Base-by-base conservation (phyloP, 257 asterid genomes). In the Penstemon davidsonii region DNA sequence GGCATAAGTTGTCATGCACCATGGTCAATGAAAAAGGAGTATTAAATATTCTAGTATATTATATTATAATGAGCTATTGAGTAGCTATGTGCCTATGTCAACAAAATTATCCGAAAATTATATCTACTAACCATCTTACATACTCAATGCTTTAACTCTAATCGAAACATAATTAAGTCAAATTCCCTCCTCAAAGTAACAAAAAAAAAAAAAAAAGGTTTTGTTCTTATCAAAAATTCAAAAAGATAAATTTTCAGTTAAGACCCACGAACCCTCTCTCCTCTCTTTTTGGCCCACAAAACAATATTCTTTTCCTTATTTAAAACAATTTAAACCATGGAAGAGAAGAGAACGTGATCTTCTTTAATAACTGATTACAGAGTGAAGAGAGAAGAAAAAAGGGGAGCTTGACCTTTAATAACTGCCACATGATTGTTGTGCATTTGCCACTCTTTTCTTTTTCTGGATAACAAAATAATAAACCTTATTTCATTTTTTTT, bases 371-470 rank as follows among this genome's bases (percentile, higher is more conserved):
- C 33, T 25, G 33, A 25, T 25, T 25, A 25, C 33, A 25, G 33
- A 25, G 33, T 25, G 33, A 25, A 25, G 33, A 25, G 33, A 25
- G 33, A 25, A 25, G 33, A 25, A 25, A 58, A 1, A 19, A 12
- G 50, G 37, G 57, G 75, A 44, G 47, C 69, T 72, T 66, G 65
- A 49, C 9, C 72, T 80, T 80, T 81, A 76, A 74, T 79, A 81
- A 85, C 85, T 74, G 79, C 88, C 88, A 79, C 88, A 77, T 66
- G 92, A 83, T 77, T 75, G 56, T 67, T 71, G 84, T 68, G 82
- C 69, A 75, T 55, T 61, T 64, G 81, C 75, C 72, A 2, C 55
- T 50, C 70, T 69, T 71, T 64, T 62, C 2, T 74, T 74, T 70
- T 69, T 60, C 68, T 46, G 67, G 12, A 42, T 64, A 64, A 36